A percentile compares a stretch with the other conserved stretches of the same genome.
phyloP scores from a whole-genome alignment of 345 rosid genomes.

The Lumnitzera littorea region DNA sequence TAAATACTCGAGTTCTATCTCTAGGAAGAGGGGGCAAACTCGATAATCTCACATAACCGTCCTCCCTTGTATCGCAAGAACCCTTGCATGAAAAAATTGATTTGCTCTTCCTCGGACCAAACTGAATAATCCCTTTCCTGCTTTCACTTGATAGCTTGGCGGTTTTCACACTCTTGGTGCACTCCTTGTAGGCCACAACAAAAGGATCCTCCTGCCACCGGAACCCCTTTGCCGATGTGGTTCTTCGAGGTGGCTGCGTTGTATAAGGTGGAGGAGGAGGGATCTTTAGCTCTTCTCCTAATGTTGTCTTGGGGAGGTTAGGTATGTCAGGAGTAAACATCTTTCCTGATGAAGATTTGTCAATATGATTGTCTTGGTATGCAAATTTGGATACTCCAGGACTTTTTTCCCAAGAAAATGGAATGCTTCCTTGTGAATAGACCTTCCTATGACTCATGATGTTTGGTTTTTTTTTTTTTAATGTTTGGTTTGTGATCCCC shows the following conservation, averaged over 20 bases:
- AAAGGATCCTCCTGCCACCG: conserved; percentile 46
- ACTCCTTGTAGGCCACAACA: conserved; percentile 54
- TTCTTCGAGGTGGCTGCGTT: conserved; percentile 20
- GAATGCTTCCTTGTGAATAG: conserved; percentile 52
- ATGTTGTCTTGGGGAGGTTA: neutral
- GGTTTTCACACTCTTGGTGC: conserved; percentile 29
- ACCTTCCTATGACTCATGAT: conserved; percentile 23
- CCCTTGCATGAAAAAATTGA: conserved; percentile 43
- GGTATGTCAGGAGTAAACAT: neutral
- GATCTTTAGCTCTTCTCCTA: neutral
- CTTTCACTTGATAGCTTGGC: conserved; percentile 7
- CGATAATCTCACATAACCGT: conserved; percentile 24
- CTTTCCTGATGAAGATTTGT: neutral
- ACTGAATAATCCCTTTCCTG: conserved; percentile 8
- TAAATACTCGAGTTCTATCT: conserved; percentile 9
- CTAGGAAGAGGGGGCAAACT: conserved; percentile 39
- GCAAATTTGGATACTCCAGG: conserved; percentile 51
- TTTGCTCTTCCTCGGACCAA: conserved; percentile 20
- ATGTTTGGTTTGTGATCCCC: neutral
- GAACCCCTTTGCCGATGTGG: conserved; percentile 30
- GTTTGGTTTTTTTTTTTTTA: neutral
- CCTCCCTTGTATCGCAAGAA: conserved; percentile 40
- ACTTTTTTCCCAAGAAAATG: conserved; percentile 64
- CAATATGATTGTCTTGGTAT: conserved; percentile 7
- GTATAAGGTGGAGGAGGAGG: conserved; percentile 11